These are phyloP conservation scores for Aspergillus wentii DNA, from an alignment of 495 filamentous ascomycete species.

Conservation along the genomic window DNA sequence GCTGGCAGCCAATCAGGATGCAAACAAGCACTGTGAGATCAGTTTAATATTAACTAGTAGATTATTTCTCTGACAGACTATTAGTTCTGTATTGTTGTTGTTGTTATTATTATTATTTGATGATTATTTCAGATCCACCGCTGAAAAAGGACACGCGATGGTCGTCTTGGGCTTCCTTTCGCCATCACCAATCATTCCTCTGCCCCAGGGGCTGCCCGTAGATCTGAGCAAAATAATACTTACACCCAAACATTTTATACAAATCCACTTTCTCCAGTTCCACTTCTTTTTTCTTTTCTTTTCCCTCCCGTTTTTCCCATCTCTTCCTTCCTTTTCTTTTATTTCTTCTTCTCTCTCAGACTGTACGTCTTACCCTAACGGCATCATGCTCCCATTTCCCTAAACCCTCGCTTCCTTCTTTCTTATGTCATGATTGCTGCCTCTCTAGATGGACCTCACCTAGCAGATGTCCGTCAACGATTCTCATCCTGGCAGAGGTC, in stretches of 20 bases:
- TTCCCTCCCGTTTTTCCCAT: conserved; percentile 1
- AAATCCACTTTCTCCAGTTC: conserved; percentile 9
- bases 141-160: too few relatives aligned
- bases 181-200: too few relatives aligned
- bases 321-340: conserved; percentile 5
- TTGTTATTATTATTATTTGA: too few relatives aligned
- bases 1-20: too few relatives aligned
- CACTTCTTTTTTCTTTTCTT: conserved; percentile 6
- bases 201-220: too few relatives aligned
- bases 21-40: too few relatives aligned
- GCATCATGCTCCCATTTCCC: conserved; percentile 5
- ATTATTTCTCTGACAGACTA: background rate
- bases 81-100: background rate
- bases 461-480: conserved; percentile 40
- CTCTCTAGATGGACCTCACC: conserved; percentile 22
- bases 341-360: too few relatives aligned
- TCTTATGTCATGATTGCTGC: conserved; percentile 16
- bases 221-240: too few relatives aligned
- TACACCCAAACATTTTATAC: conserved; percentile 10
- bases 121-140: too few relatives aligned
- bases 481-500: conserved; percentile 31
- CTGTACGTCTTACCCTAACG: too few relatives aligned
- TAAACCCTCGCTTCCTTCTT: conserved; percentile 2
- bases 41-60: too few relatives aligned
- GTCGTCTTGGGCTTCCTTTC: too few relatives aligned